Evolutionary conservation across 2,329 filamentous ascomycete genomes (phyloP), one percentile per base, ranked within the genome.

Genomic region (Hymenoscyphus salicellus): DNA sequence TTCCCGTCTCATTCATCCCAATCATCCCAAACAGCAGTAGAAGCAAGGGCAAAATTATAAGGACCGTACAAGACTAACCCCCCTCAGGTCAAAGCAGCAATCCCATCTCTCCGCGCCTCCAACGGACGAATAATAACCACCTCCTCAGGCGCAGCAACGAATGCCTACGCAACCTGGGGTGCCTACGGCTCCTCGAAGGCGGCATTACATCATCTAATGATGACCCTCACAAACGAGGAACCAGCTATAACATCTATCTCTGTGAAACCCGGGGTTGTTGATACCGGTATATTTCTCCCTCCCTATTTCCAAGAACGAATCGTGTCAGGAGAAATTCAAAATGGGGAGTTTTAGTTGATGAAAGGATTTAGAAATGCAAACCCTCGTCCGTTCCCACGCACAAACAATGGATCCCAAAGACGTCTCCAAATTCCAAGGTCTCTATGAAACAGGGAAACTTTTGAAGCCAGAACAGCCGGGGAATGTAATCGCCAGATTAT

Each of bases 291-390:
- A 0, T 20, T 20, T n/a, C 3, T n/a, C n/a, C n/a, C n/a, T n/a
- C 17, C 41, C 10, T 20, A 5, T 33, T 8, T 33, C 32, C 32
- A 32, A 4, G 30, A 32, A 32, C 30, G n/a, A n/a, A n/a, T n/a
- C n/a, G n/a, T n/a, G n/a, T n/a, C n/a, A n/a, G n/a, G n/a, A n/a
- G n/a, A n/a, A n/a, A n/a, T n/a, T n/a, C n/a, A n/a, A n/a, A n/a
- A n/a, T n/a, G n/a, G n/a, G n/a, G n/a, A n/a, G n/a, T n/a, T n/a
- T n/a, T n/a, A n/a, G n/a, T n/a, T n/a, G n/a, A n/a, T n/a, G n/a
- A n/a, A n/a, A n/a, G n/a, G n/a, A n/a, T n/a, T n/a, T n/a, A 52
- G 89, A 89, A 60, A 97, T 97, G 93, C 93, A 97, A 76, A 83
- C 83, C n/a, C 84, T 90, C 64, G 85, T 99, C 64, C 83, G 95